Conservation (phyloP, 1,284 basidiomycete genomes). For the Volvariella volvacea region DNA sequence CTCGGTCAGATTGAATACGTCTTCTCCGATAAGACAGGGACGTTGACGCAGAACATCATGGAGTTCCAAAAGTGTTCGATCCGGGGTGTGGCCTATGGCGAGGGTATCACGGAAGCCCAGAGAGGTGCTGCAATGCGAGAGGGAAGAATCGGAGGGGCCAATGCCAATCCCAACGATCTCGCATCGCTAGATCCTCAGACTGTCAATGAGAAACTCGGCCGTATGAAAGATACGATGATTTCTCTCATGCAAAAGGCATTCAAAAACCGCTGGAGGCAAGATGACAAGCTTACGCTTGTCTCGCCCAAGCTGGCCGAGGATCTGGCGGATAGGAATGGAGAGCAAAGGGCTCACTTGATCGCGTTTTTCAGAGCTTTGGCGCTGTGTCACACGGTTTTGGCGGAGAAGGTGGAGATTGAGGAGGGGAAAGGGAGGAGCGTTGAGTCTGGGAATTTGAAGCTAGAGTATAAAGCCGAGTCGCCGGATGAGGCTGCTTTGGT, state of each 20-base stretch:
- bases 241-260: constrained; percentile 67
- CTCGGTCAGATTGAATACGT: constrained; percentile 97
- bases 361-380: constrained; percentile 91
- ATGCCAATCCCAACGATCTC: too few relatives aligned
- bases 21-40: constrained; percentile 97
- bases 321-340: constrained; percentile 53
- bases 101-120: constrained; percentile 94
- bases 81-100: constrained; percentile 80
- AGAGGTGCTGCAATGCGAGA: constrained; percentile 84
- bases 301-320: constrained; percentile 80
- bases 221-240: constrained; percentile 77
- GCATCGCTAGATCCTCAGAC: constrained; percentile 55
- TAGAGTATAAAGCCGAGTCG: constrained; percentile 94
- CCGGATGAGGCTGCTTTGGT: constrained; percentile 96
- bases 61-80: constrained; percentile 97
- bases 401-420: constrained; percentile 65
- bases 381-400: constrained; percentile 86
- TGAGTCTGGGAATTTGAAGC: constrained; percentile 51
- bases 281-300: constrained; percentile 83
- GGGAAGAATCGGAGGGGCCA: constrained; percentile 42
- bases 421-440: constrained; percentile 58
- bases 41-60: constrained; percentile 95
- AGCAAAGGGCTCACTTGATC: constrained; percentile 65
- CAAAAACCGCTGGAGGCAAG: constrained; percentile 85
- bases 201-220: constrained; percentile 57